Evolutionary conservation across 495 filamentous ascomycete genomes (phyloP).

Genomic region (Neurospora pannonica): DNA sequence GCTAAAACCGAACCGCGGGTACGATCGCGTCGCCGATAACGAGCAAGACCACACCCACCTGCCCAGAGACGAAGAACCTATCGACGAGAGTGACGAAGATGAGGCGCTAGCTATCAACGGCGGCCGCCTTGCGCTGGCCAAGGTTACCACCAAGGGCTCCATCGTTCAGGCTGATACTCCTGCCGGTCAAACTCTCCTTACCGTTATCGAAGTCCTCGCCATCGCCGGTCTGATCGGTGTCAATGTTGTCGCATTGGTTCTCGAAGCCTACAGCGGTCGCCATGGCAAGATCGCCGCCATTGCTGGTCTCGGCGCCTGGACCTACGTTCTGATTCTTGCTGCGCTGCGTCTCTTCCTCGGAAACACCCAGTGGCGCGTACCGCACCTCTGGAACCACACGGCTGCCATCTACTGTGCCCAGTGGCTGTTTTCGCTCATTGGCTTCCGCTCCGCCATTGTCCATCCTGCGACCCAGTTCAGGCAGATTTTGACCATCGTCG

Average conservation of each 20-base stretch:
- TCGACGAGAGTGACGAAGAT: constrained; percentile 52
- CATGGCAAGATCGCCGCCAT: constrained; percentile 46
- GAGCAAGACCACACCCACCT: constrained; percentile 36
- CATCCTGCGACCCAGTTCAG: constrained; percentile 58
- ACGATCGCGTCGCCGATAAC: constrained; percentile 37
- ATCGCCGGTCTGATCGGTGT: constrained; percentile 61
- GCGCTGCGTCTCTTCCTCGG: constrained; percentile 64
- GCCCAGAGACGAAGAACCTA: constrained; percentile 33
- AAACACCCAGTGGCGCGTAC: constrained; percentile 55
- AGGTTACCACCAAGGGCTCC: constrained; percentile 51
- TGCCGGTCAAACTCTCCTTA: constrained; percentile 56
- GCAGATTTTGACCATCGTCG: constrained; percentile 50
- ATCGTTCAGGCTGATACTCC: constrained; percentile 72
- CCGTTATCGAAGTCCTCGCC: constrained; percentile 64
- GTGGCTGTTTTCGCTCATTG: constrained; percentile 65
- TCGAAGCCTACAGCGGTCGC: constrained; percentile 21
- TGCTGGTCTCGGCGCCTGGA: constrained; percentile 61
- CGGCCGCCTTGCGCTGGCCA: constrained; percentile 47
- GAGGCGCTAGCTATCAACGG: constrained; percentile 45
- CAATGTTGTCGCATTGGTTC: constrained; percentile 50
- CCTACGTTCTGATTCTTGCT: constrained; percentile 70
- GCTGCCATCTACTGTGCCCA: constrained; percentile 73
- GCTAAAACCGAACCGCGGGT: constrained; percentile 37
- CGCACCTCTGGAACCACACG: constrained; percentile 87
- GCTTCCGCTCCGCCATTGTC: constrained; percentile 80